Conservation (phyloP, 192 early-diverging fungal genomes). For the Linnemannia hyalina region DNA sequence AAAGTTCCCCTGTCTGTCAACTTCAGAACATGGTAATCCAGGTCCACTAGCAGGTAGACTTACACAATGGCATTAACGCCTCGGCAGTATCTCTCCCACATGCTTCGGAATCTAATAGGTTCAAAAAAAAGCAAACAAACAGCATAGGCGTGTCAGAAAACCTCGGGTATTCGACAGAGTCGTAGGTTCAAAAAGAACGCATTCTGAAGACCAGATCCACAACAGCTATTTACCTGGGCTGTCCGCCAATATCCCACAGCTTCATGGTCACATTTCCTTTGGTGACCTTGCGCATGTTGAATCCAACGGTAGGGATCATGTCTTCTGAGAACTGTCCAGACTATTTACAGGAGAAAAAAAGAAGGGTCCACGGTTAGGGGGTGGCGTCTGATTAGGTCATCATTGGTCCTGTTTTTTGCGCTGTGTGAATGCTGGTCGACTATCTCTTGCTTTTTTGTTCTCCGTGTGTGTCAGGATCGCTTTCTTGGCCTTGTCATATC, state of each 20-base stretch:
- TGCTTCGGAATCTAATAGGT: conserved; percentile 85
- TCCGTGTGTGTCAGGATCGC: not conserved
- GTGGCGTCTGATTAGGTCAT: not conserved
- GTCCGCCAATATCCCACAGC: conserved; percentile 99
- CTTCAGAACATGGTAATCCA: not conserved
- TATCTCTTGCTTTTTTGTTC: not conserved
- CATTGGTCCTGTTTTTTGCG: not conserved
- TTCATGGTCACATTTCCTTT: conserved; percentile 98
- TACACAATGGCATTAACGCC: conserved; percentile 99
- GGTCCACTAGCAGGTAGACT: conserved; percentile 20
- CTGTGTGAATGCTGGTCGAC: not conserved
- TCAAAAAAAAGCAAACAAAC: not conserved
- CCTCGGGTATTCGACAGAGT: no score
- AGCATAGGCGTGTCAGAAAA: not conserved
- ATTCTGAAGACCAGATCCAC: not conserved
- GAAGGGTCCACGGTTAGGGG: not conserved
- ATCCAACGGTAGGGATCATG: conserved; percentile 98
- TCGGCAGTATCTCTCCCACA: conserved; percentile 93
- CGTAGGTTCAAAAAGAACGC: not conserved
- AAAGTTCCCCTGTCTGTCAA: not conserved
- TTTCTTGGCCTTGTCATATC: not conserved
- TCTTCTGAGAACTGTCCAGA: conserved; percentile 89
- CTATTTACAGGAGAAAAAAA: conserved; percentile 31
- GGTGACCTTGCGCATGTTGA: conserved; percentile 97
- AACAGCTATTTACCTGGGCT: conserved; percentile 66